A percentile compares a stretch with the other conserved stretches of the same genome.
Conservation (phyloP, 2,329 filamentous ascomycete species). For the Microdochium nivale region DNA sequence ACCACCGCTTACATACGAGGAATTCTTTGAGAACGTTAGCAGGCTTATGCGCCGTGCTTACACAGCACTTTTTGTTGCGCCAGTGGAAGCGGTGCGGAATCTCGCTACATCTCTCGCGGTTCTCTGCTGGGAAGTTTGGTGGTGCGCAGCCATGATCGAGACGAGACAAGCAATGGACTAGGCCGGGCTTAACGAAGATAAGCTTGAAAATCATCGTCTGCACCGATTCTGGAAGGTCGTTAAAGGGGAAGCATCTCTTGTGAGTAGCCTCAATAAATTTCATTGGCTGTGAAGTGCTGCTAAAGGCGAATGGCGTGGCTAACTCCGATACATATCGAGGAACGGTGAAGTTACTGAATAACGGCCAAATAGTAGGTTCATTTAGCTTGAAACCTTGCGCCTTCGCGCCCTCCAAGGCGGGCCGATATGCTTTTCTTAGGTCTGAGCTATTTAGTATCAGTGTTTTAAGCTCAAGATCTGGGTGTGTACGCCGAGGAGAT, state of each 20-base stretch:
- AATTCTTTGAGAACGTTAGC: constrained; percentile 27
- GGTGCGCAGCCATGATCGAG: constrained; percentile 20
- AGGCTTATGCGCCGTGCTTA: constrained; percentile 25
- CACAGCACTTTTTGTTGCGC: constrained; percentile 16
- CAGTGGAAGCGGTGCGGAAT: constrained; percentile 31
- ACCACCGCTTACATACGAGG: constrained; percentile 29
- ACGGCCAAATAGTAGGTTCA: no score
- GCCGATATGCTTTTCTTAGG: neutral
- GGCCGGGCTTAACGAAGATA: constrained; percentile 19
- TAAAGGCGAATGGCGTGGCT: neutral
- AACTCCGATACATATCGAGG: neutral
- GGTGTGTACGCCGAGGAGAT: neutral
- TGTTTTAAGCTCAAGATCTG: neutral
- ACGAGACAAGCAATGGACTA: constrained; percentile 31
- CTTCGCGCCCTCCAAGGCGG: neutral
- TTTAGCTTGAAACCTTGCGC: neutral
- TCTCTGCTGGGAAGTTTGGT: constrained; percentile 6
- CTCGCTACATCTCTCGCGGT: constrained; percentile 4
- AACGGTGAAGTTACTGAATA: neutral
- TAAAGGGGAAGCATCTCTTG: constrained; percentile 7
- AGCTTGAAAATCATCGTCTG: constrained; percentile 22
- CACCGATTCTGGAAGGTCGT: constrained; percentile 11
- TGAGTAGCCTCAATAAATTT: neutral
- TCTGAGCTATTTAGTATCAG: neutral
- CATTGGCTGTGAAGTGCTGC: neutral